Evolutionary conservation across 306 rosid species (phyloP).

Genomic region (Sophora flavescens): DNA sequence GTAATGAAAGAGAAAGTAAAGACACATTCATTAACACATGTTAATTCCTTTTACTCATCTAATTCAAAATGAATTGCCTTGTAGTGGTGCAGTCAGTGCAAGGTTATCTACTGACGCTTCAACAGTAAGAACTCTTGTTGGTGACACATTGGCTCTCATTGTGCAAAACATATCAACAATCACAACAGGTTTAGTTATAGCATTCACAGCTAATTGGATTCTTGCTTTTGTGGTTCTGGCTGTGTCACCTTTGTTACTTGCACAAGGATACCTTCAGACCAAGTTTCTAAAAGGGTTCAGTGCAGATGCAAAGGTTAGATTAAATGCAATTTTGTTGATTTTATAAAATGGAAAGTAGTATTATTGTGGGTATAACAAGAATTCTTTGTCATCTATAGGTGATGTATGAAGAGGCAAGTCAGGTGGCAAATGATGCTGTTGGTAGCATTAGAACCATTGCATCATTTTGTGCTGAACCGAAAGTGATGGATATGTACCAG

Average conservation of each 20-base stretch:
- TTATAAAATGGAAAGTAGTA: not conserved
- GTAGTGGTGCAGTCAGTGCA: conserved; percentile 87
- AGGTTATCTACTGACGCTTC: conserved; percentile 89
- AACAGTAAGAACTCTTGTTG: conserved; percentile 75
- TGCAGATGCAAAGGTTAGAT: conserved; percentile 85
- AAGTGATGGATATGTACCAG: conserved; percentile 76
- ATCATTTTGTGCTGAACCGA: conserved; percentile 86
- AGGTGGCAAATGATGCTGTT: conserved; percentile 95
- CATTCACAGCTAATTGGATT: conserved; percentile 89
- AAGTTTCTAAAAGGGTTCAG: conserved; percentile 77
- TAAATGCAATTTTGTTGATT: not conserved
- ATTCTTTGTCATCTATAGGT: conserved; percentile 48
- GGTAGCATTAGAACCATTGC: conserved; percentile 92
- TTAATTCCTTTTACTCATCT: conserved; percentile 17
- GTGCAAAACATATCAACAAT: conserved; percentile 75
- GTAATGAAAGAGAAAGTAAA: not conserved
- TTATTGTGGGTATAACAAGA: not conserved
- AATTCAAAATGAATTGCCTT: conserved; percentile 19
- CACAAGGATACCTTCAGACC: conserved; percentile 67
- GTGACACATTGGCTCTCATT: conserved; percentile 77
- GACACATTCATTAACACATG: not conserved
- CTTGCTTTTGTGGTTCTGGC: conserved; percentile 65
- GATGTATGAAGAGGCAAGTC: conserved; percentile 96
- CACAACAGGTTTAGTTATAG: conserved; percentile 66
- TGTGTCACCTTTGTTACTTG: conserved; percentile 65